Base-by-base conservation (phyloP, 345 rosid species). In the Citrus medica region DNA sequence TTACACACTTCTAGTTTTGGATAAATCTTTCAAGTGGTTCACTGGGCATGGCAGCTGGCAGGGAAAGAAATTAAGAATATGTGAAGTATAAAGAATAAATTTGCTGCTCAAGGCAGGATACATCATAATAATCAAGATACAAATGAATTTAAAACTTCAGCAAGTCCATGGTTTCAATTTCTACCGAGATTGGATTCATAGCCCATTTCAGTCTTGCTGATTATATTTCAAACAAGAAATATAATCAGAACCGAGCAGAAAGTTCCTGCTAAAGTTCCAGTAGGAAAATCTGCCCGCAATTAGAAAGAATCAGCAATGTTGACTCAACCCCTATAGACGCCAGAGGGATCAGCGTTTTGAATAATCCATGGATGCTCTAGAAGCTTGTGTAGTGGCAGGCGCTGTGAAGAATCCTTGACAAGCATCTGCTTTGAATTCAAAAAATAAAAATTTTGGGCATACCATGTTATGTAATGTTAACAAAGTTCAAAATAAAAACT, bases 361-460 rank as follows among this genome's bases (percentile, higher is more conserved):
- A 90, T 85, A 77, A 97, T 92, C 99, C 98, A 97, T 0, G 98
- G 94, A 78, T 97, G 99, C 89, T 94, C 97, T 5, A 97, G 93
- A 78, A 97, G 90, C 80, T 91, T 97, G 82, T 92, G 96, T 32
- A 94, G 63, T 25, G 98, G 98, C 80, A 97, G 82, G 65, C 99
- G 98, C 78, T 86, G 74, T 0, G 88, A 79, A 72, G 94, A 90
- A 32, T 93, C 98, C 97, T 92, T 97, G 73, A 93, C 94, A 68
- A 97, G 99, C 98, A 97, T 97, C 99, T 96, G 83, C 69, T 40
- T 65, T 2, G 21, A 48, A 9, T 64, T 7, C 38, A 37, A 24
- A 33, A 10, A 30, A 62, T 7, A 22, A 59, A 55, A 80, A 1
- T 9, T 37, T 79, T 59, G 74, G 77, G 68, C 7, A 46, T 51